Percentiles rank a stretch among this genome's conserved stretches.
These are phyloP conservation scores for Dictyophora rubrovolvata DNA, from an alignment of 768 basidiomycete genomes.

Conservation along the genomic window DNA sequence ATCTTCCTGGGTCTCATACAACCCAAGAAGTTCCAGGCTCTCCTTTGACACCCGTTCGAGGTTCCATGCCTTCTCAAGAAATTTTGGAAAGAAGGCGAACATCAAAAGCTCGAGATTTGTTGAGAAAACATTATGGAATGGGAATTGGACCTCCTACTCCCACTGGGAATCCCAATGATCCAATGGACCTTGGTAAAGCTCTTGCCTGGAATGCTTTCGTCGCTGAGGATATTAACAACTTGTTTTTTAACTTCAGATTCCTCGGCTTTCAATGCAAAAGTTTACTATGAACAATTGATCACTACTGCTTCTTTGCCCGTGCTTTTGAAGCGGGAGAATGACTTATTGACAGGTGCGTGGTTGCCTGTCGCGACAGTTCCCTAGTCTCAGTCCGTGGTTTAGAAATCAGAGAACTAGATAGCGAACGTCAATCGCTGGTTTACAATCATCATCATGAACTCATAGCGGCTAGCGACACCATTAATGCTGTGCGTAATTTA, in stretches of 20 bases:
- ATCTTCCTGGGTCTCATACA: conserved; percentile 2
- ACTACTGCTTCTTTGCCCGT: conserved; percentile 66
- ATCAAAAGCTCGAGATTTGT: conserved; percentile 50
- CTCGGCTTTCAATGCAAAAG: conserved; percentile 67
- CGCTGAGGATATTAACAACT: not conserved
- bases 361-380: not conserved
- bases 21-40: not conserved
- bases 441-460: conserved; percentile 96
- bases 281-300: conserved; percentile 80
- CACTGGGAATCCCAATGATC: conserved; percentile 50
- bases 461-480: conserved; percentile 88
- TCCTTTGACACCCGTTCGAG: conserved; percentile 2
- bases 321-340: conserved; percentile 73
- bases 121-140: conserved; percentile 82
- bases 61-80: not conserved
- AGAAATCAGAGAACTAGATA: conserved; percentile 85
- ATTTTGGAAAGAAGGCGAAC: not conserved
- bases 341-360: conserved; percentile 55
- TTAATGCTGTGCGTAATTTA: conserved; percentile 52
- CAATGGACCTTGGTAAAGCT: conserved; percentile 70
- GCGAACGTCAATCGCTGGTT: conserved; percentile 82
- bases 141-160: conserved; percentile 65
- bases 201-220: not conserved
- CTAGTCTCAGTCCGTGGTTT: not conserved
- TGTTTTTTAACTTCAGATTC: conserved; percentile 51